Evolutionary conservation across 768 basidiomycete species (phyloP).

Genomic region (Lactarius vividus): DNA sequence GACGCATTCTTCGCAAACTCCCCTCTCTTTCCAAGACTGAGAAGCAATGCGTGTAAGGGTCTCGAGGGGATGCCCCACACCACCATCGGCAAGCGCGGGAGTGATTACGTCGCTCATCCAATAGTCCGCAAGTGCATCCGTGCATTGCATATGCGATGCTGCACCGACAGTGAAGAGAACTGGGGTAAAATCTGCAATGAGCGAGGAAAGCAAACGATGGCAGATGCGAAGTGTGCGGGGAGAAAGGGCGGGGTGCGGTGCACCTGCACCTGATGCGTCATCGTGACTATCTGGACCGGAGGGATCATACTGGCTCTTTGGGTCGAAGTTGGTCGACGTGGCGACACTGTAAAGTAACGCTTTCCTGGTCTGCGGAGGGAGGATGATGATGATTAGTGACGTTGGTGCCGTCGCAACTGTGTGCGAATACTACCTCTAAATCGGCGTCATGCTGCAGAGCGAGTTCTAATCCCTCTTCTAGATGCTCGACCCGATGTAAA

Average conservation of each 20-base stretch:
- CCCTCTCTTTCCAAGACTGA: conserved; percentile 56
- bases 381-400: not conserved
- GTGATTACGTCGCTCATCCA: conserved; percentile 74
- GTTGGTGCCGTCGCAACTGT: not conserved
- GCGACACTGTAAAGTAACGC: conserved; percentile 63
- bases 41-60: conserved; percentile 56
- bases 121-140: conserved; percentile 63
- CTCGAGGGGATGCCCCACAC: conserved; percentile 70
- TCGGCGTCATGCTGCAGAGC: conserved; percentile 46
- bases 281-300: conserved; percentile 17
- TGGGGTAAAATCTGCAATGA: conserved; percentile 70
- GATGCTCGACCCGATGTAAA: conserved; percentile 36
- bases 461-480: conserved; percentile 53
- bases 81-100: conserved; percentile 58
- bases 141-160: conserved; percentile 72
- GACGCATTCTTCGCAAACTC: conserved; percentile 58
- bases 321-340: conserved; percentile 55
- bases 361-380: conserved; percentile 49
- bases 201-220: conserved; percentile 32
- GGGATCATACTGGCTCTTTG: conserved; percentile 33
- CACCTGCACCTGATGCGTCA: conserved; percentile 16
- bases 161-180: conserved; percentile 67
- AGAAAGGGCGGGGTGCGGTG: conserved; percentile 31
- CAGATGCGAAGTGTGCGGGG: conserved; percentile 31
- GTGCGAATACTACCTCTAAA: conserved; percentile 42